phyloP scores from a whole-genome alignment of 345 rosid species.

The Conringia planisiliqua region DNA sequence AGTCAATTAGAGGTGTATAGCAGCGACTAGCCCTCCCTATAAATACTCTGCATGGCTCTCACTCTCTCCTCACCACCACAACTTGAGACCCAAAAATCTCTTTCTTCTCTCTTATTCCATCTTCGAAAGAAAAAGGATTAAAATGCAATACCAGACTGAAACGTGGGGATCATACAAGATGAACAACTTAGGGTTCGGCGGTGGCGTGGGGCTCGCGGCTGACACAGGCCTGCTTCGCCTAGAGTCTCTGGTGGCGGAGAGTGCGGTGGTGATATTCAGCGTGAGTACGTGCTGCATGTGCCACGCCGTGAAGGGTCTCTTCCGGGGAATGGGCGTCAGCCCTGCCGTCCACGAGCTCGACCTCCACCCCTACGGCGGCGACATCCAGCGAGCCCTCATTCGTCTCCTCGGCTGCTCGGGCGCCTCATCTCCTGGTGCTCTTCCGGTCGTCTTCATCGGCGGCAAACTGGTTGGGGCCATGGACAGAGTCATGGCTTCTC shows the following conservation, averaged over 20 bases:
- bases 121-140: neutral
- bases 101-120: slow-evolving; percentile 12
- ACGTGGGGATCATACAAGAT: slow-evolving; percentile 55
- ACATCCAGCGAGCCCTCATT: slow-evolving; percentile 61
- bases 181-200: slow-evolving; percentile 19
- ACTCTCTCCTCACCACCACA: slow-evolving; percentile 19
- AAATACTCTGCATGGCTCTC: slow-evolving; percentile 39
- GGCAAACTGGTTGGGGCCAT: slow-evolving; percentile 88
- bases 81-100: neutral
- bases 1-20: too few species aligned
- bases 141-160: slow-evolving; percentile 54
- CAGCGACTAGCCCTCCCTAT: slow-evolving; percentile 38
- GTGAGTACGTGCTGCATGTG: slow-evolving; percentile 95
- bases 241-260: slow-evolving; percentile 69
- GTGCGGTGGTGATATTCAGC: slow-evolving; percentile 91
- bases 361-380: slow-evolving; percentile 67
- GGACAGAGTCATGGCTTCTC: slow-evolving; percentile 94
- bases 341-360: slow-evolving; percentile 90
- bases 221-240: slow-evolving; percentile 52
- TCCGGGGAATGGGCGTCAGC: slow-evolving; percentile 90
- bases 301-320: slow-evolving; percentile 79
- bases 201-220: neutral
- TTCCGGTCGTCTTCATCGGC: slow-evolving; percentile 91
- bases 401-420: slow-evolving; percentile 51
- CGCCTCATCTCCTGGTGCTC: slow-evolving; percentile 44